Base-by-base conservation (phyloP, 73 alveolate genomes). In the Stentor coeruleus region DNA sequence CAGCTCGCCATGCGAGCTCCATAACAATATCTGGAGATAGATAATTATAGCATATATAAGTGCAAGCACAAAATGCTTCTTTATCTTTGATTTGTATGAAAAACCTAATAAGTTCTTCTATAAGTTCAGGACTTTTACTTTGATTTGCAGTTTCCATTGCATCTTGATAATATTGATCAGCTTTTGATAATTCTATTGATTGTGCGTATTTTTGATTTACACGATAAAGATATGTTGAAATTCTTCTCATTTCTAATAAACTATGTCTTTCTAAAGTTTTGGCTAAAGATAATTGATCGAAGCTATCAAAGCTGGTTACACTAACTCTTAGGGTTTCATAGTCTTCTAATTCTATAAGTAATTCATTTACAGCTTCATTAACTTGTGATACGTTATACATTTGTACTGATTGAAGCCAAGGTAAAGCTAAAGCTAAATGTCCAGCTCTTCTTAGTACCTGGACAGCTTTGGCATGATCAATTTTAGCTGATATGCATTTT, bases 1-100 rank as follows among this genome's bases (percentile, higher is more conserved):
- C 98, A 82, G 91, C 87, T 93, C 99, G 95, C 99, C 99, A 95
- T n/a, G 98, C 98, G 28, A 94, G 86, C 88, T 97, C 99, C 96
- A 96, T 91, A 39, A 98, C 99, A 58, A 94, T 95, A 81, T 97
- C 99, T 38, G 99, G 99, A 89, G 92, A 93, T 42, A 97, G 89
- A 26, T 94, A 93, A 81, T 95, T 99, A 90, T 97, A 97, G 89
- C 99, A 97, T 83, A 98, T 96, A 93, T 96, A 97, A 35, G 94
- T 92, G 90, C 96, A 90, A 2, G 98, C 98, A 55, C 97, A 98
- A 59, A 97, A 96, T 76, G 94, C 90, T 90, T 97, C 99, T 81
- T 94, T 97, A 82, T 95, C 99, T 77, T 95, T 93, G 77, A 86
- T 93, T 84, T 92, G 90, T 89, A 96, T 97, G 87, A 97, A 96